Evolutionary conservation across 2,329 filamentous ascomycete species (phyloP).

Genomic region (Alternaria sp.): DNA sequence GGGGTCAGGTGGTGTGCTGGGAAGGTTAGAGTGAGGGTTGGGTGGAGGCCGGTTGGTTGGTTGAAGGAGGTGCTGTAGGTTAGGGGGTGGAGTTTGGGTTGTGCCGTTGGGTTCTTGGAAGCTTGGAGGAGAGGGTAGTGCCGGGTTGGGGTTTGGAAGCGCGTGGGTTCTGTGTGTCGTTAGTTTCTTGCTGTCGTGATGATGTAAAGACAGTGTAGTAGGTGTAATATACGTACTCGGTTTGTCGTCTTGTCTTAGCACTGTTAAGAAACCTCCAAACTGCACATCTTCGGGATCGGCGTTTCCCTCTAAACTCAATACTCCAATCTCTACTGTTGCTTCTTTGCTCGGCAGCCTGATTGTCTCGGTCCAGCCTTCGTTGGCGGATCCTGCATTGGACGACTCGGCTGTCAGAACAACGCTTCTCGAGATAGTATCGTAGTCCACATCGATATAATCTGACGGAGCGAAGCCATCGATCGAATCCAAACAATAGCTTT

Average conservation of each 20-base stretch:
- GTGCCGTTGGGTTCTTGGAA: slow-evolving; percentile 18
- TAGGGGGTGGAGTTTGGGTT: slow-evolving; percentile 55
- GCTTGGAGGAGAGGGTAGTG: slow-evolving; percentile 65
- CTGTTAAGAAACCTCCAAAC: slow-evolving; percentile 77
- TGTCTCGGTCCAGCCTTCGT: slow-evolving; percentile 55
- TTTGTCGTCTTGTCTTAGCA: slow-evolving; percentile 75
- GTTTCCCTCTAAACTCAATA: slow-evolving; percentile 71
- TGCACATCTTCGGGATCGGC: slow-evolving; percentile 76
- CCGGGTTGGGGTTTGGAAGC: slow-evolving; percentile 87
- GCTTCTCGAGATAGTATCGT: slow-evolving; percentile 70
- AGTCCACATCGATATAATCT: slow-evolving; percentile 77
- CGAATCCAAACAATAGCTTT: slow-evolving; percentile 56
- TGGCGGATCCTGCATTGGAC: slow-evolving; percentile 42
- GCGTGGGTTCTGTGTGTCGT: slow-evolving; percentile 64
- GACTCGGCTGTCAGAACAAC: slow-evolving; percentile 72
- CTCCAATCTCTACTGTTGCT: slow-evolving; percentile 78
- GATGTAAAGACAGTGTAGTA: not conserved
- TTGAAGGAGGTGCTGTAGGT: slow-evolving; percentile 70
- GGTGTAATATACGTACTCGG: slow-evolving; percentile 57
- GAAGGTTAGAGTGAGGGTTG: slow-evolving; percentile 74
- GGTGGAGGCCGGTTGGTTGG: slow-evolving; percentile 82
- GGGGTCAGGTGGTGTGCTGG: slow-evolving; percentile 61
- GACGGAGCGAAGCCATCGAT: slow-evolving; percentile 60
- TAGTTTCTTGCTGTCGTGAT: not conserved
- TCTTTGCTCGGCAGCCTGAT: slow-evolving; percentile 42